Base-by-base conservation (phyloP, 805 yeast genomes). In the Candida verbasci region DNA sequence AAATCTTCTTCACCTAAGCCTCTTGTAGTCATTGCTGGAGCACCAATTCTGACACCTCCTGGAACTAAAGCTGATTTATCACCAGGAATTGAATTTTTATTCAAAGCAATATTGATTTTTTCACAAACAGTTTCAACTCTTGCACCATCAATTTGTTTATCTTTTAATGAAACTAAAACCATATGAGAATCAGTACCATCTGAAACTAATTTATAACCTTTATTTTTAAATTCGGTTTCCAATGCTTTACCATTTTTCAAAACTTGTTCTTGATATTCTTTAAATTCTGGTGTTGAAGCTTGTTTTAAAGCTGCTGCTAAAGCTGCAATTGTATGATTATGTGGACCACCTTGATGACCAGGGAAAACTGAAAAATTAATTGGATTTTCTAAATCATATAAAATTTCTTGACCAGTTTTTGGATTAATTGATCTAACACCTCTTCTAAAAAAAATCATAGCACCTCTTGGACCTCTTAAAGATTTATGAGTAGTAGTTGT, bases 331-430 rank as follows among this genome's bases (percentile, higher is more conserved):
- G 97, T 91, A 68, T 91, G 97, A 72, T 91, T 91, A 67, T 91
- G 97, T 49, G 98, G 98, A 58, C 98, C 98, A 72, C 98, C 98
- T 73, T 91, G 98, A 65, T 91, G 97, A 47, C 95, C 97, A 50
- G 98, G 98, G 86, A 91, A 91, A 39, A 91, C 97, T 22, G 96
- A 86, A 59, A 91, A 91, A 76, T 91, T 91, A 66, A 91, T 88
- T 60, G 80, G 83, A 58, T 80, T 78, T 66, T 91, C 97, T 56
- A 91, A 76, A 53, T 91, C 96, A 61, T 87, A 89, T 35, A 74
- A 68, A 39, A 83, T 70, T 65, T 86, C 89, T 62, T 85, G 86
- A 48, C 96, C 97, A 49, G 79, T 78, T 73, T 86, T 86, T 53
- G 80, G 66, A 50, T 61, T 81, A 47, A 80, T 78, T 48, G 80